Percentiles rank a stretch among this genome's conserved stretches.
These are phyloP conservation scores for Dothistroma pini DNA, from an alignment of 2,329 filamentous ascomycete genomes.

Conservation along the genomic window DNA sequence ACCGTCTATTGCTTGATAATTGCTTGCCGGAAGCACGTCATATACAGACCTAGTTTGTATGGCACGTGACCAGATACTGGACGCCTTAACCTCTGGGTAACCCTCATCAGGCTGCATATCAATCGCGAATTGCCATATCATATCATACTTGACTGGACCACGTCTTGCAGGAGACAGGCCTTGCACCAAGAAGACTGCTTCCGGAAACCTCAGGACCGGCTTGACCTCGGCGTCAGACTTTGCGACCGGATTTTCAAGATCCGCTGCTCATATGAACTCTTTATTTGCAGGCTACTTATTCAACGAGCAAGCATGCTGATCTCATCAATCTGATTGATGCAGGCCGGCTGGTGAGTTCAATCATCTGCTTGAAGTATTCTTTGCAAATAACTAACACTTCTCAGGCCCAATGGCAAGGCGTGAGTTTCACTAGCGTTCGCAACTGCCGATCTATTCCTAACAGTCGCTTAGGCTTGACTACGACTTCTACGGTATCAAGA, in stretches of 20 bases:
- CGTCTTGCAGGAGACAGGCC: neutral
- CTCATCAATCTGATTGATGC: neutral
- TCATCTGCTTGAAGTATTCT: neutral
- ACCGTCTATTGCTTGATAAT: neutral
- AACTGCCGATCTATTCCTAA: neutral
- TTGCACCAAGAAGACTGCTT: neutral
- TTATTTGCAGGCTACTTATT: neutral
- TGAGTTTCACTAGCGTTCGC: neutral
- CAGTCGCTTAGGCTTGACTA: slow-evolving; percentile 47
- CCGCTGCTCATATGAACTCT: neutral
- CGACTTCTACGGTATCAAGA: slow-evolving; percentile 31
- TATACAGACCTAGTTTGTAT: neutral
- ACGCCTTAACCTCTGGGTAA: neutral
- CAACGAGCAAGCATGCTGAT: neutral
- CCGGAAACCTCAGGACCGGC: neutral
- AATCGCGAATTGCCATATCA: neutral
- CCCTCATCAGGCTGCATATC: neutral
- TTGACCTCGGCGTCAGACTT: neutral
- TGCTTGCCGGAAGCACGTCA: neutral
- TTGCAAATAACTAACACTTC: neutral
- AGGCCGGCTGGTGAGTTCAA: neutral
- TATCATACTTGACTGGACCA: neutral
- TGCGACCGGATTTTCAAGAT: neutral
- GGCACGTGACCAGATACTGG: neutral
- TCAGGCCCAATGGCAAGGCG: too few species aligned